Conservation (phyloP, 768 basidiomycete species). For the Auriscalpium microsporum region DNA sequence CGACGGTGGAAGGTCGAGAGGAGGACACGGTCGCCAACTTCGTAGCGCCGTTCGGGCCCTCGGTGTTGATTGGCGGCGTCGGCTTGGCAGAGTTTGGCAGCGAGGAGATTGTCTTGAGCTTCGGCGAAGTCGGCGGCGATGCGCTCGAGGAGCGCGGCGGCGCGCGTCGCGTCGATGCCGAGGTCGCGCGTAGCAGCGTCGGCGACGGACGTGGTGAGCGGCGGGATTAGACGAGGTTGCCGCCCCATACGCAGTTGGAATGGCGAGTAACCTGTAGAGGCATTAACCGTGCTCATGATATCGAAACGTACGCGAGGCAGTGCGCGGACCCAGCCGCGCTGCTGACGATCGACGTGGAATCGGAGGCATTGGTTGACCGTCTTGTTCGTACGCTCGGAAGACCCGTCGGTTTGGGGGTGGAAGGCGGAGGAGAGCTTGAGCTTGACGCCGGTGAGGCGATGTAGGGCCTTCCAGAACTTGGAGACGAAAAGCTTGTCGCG, state of each 20-base stretch:
- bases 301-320: slow-evolving; percentile 18
- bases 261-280: slow-evolving; percentile 17
- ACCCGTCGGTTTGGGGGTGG: slow-evolving; percentile 32
- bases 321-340: slow-evolving; percentile 11
- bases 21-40: too few species aligned
- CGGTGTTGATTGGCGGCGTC: too few species aligned
- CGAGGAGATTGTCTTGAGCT: too few species aligned
- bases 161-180: background rate
- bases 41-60: too few species aligned
- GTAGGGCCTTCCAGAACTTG: slow-evolving; percentile 26
- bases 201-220: background rate
- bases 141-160: slow-evolving; percentile 26
- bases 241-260: slow-evolving; percentile 16
- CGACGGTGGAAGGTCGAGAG: too few species aligned
- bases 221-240: slow-evolving; percentile 14
- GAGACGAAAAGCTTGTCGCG: slow-evolving; percentile 15
- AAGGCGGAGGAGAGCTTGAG: slow-evolving; percentile 26
- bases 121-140: too few species aligned
- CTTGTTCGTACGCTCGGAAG: slow-evolving; percentile 21
- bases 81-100: too few species aligned
- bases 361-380: slow-evolving; percentile 20
- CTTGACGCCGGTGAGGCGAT: slow-evolving; percentile 20
- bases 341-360: slow-evolving; percentile 16
- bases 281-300: slow-evolving; percentile 20
- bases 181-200: too few species aligned